Conservation (phyloP, 768 basidiomycete species). For the Russula olivacea region DNA sequence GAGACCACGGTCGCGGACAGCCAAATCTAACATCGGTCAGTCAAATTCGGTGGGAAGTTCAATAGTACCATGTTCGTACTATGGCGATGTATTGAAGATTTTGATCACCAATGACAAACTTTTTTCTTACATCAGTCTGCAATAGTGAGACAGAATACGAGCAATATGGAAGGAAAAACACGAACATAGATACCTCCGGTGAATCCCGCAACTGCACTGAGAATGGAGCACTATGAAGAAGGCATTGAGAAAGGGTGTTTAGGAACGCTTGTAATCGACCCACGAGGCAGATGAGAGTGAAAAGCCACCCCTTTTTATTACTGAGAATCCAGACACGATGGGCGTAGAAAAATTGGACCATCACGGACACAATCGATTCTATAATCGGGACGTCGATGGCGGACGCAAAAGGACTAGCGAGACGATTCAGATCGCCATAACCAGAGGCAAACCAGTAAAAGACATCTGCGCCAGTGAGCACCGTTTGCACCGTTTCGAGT, state of each 20-base stretch:
- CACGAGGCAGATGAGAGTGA: constrained; percentile 5
- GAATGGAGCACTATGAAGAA: background rate
- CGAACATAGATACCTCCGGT: background rate
- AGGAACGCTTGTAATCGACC: background rate
- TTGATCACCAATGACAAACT: background rate
- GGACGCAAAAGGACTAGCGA: constrained; percentile 23
- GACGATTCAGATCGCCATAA: constrained; percentile 29
- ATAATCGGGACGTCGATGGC: constrained; percentile 19
- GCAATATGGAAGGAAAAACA: too few relatives aligned
- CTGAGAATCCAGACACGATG: constrained; percentile 10
- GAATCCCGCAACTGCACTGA: background rate
- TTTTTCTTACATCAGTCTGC: background rate
- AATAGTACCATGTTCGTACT: background rate
- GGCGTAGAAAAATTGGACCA: constrained; percentile 6
- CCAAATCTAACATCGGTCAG: constrained; percentile 3
- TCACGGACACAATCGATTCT: background rate
- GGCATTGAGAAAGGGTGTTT: too few relatives aligned
- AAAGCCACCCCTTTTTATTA: background rate
- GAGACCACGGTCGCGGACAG: background rate
- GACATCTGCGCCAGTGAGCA: constrained; percentile 28
- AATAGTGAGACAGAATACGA: background rate
- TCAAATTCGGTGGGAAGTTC: background rate
- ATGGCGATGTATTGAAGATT: background rate
- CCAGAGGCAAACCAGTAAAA: constrained; percentile 30
- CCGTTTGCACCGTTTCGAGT: constrained; percentile 28